These are phyloP conservation scores for Phyllosticta citribraziliensis DNA, from an alignment of 2,329 filamentous ascomycete species.

Conservation along the genomic window DNA sequence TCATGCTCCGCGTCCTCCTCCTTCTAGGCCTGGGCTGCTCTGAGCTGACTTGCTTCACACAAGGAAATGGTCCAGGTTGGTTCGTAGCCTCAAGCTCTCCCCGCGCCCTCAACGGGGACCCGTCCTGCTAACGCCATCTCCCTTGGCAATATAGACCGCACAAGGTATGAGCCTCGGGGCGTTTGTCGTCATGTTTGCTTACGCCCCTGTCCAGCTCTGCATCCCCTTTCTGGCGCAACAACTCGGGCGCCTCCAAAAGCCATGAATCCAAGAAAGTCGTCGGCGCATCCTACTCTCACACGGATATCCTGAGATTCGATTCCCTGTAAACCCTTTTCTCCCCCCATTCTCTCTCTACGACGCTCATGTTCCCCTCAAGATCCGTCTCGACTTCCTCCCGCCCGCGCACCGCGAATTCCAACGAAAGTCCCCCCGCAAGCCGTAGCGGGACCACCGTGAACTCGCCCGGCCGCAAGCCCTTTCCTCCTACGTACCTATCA, in stretches of 20 bases:
- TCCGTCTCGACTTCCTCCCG: slow-evolving; percentile 38
- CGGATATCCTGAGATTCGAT: slow-evolving; percentile 84
- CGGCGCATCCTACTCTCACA: slow-evolving; percentile 91
- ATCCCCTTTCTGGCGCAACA: slow-evolving; percentile 78
- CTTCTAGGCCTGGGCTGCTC: slow-evolving; percentile 16
- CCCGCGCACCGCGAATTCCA: slow-evolving; percentile 62
- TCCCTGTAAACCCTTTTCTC: slow-evolving; percentile 49
- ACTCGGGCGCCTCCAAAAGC: slow-evolving; percentile 38
- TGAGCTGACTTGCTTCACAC: slow-evolving; percentile 4
- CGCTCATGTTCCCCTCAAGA: not conserved
- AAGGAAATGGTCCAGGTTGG: slow-evolving; percentile 99
- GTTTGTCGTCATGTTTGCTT: not conserved
- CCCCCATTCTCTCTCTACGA: not conserved
- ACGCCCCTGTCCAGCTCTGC: slow-evolving; percentile 48
- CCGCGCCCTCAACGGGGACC: slow-evolving; percentile 21
- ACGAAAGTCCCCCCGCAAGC: slow-evolving; percentile 43
- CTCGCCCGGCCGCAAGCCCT: slow-evolving; percentile 51
- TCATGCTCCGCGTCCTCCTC: not conserved
- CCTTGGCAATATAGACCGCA: slow-evolving; percentile 16
- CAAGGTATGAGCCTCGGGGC: slow-evolving; percentile 5
- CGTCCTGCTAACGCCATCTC: slow-evolving; percentile 25
- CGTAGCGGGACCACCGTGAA: slow-evolving; percentile 44
- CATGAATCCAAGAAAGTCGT: slow-evolving; percentile 60
- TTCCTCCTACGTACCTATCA: slow-evolving; percentile 59
- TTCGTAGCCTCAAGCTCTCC: slow-evolving; percentile 45